A percentile compares a stretch with the other conserved stretches of the same genome.
Conservation (phyloP, 371 early-diverging fungal genomes). For the Rhizopus stolonifer region DNA sequence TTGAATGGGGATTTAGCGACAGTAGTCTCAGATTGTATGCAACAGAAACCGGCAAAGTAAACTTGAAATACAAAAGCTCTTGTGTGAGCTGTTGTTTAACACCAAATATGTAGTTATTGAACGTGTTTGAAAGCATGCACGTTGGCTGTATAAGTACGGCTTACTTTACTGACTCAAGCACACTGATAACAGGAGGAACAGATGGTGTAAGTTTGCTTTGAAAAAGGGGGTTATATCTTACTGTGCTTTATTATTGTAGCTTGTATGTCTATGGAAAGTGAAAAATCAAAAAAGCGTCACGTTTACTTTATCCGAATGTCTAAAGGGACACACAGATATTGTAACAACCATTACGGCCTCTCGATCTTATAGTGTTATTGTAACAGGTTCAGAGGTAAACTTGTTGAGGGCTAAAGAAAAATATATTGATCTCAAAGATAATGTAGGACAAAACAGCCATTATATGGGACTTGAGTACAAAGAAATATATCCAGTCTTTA, state of each 20-base stretch:
- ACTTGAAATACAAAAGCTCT: background rate
- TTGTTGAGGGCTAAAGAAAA: background rate
- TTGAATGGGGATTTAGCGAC: slow-evolving; percentile 78
- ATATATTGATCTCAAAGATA: background rate
- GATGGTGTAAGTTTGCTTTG: slow-evolving; percentile 53
- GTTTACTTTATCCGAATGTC: slow-evolving; percentile 54
- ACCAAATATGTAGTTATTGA: slow-evolving; percentile 36
- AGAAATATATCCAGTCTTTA: slow-evolving; percentile 64
- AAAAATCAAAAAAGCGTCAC: slow-evolving; percentile 42
- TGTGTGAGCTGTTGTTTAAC: background rate
- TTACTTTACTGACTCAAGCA: slow-evolving; percentile 65
- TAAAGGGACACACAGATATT: slow-evolving; percentile 66
- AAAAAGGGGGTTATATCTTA: background rate
- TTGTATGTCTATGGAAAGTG: slow-evolving; percentile 70
- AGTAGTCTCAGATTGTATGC: slow-evolving; percentile 63
- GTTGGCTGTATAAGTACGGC: slow-evolving; percentile 65
- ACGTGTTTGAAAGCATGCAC: slow-evolving; percentile 74
- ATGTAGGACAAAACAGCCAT: slow-evolving; percentile 67
- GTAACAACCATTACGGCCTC: slow-evolving; percentile 64
- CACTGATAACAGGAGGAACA: slow-evolving; percentile 71
- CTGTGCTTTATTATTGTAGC: slow-evolving; percentile 22
- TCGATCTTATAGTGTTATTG: slow-evolving; percentile 65
- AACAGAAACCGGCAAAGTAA: slow-evolving; percentile 63
- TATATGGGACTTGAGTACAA: slow-evolving; percentile 76
- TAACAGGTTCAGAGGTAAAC: slow-evolving; percentile 65